Evolutionary conservation across 805 yeast species (phyloP), one percentile per base, ranked within the genome.

Genomic region (Candida ovalis): DNA sequence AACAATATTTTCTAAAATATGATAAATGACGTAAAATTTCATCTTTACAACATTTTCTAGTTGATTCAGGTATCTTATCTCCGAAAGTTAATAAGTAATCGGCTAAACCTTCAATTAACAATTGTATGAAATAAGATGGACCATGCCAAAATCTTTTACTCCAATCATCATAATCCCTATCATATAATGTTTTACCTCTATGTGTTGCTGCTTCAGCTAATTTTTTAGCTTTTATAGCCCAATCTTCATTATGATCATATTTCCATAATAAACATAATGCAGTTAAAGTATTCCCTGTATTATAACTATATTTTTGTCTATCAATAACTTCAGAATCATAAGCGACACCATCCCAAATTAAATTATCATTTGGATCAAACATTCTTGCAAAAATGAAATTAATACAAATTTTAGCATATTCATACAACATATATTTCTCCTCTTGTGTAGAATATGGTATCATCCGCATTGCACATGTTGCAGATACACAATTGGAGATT

Each of bases 401-500:
- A 51, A 79, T 70, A 54, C 84, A 78, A 53, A 71, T 72, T 43
- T 72, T 71, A 22, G 85, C 88, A 68, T 79, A 83, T 38, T 76
- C 73, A 44, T 80, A 60, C 59, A 80, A 77, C n/a, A 57, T 56
- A 15, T 41, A 22, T 41, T 55, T 50, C 42, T 57, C 55, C n/a
- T 48, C 52, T 21, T 71, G 63, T 6, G 82, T 78, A 30, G 78
- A 70, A 55, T 74, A 77, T 54, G 71, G 74, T 35, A 85, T 76
- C 48, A 82, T 60, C 61, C 79, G 77, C 55, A 82, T 69, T 43
- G 81, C 78, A 5, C 81, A 81, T 51, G 80, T 72, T 3, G 88
- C 88, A 13, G 76, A 75, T 59, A 82, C 88, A 27, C 84, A 81
- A 2, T 86, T 84, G 28, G 88, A 80, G 55, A 86, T 82, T 13